A percentile compares a stretch with the other conserved stretches of the same genome.
Conservation (phyloP, 495 filamentous ascomycete genomes). For the Neurospora sp. region DNA sequence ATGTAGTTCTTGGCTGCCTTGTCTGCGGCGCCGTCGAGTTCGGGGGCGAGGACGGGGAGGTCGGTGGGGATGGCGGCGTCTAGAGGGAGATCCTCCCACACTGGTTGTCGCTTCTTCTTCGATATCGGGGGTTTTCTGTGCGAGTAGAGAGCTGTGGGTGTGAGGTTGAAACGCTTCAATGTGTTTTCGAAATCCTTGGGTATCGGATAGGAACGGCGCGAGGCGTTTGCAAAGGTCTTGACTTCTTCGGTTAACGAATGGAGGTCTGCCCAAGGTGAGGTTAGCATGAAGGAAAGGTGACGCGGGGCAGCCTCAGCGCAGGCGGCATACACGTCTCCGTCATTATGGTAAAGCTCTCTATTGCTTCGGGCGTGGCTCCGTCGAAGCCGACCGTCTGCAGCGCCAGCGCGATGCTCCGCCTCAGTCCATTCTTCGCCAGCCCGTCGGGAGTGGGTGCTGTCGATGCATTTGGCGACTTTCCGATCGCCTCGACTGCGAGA, state of each 20-base stretch:
- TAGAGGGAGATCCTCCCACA: constrained; percentile 19
- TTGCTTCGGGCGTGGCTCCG: constrained; percentile 25
- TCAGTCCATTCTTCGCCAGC: constrained; percentile 27
- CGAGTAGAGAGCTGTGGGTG: constrained; percentile 23
- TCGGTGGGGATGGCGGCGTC: constrained; percentile 22
- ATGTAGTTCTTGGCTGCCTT: constrained; percentile 32
- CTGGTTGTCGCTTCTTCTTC: constrained; percentile 19
- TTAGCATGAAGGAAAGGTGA: constrained; percentile 3
- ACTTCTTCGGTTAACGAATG: constrained; percentile 20
- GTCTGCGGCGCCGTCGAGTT: constrained; percentile 33
- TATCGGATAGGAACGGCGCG: constrained; percentile 26
- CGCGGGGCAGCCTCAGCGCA: background rate
- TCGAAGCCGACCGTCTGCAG: constrained; percentile 35
- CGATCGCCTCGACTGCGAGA: background rate
- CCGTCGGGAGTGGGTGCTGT: constrained; percentile 13
- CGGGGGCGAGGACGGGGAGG: constrained; percentile 28
- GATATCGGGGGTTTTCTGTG: constrained; percentile 32
- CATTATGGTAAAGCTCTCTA: constrained; percentile 31
- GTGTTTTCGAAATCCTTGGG: constrained; percentile 32
- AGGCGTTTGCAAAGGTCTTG: constrained; percentile 21
- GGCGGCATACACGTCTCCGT: constrained; percentile 28
- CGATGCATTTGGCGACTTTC: constrained; percentile 1
- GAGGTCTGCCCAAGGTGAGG: constrained; percentile 21
- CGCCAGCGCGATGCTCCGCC: constrained; percentile 28
- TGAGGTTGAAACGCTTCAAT: constrained; percentile 26